Conservation (phyloP, 2,329 filamentous ascomycete species). For the Fusarium sp. region DNA sequence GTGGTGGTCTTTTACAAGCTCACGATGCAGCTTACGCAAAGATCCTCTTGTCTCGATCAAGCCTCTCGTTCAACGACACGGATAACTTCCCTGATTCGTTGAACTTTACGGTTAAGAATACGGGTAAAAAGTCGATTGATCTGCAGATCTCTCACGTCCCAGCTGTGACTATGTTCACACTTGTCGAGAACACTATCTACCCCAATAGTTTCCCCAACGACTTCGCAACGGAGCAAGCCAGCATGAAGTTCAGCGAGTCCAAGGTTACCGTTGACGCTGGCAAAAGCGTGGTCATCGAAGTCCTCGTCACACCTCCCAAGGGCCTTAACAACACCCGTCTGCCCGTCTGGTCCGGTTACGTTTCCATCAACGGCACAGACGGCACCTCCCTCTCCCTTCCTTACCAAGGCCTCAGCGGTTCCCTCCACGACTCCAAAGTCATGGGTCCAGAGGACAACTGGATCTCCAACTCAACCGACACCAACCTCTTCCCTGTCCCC, state of each 20-base stretch:
- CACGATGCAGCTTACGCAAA: constrained; percentile 68
- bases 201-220: constrained; percentile 61
- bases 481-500: constrained; percentile 40
- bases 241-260: constrained; percentile 56
- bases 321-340: constrained; percentile 52
- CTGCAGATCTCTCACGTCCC: constrained; percentile 65
- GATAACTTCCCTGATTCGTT: constrained; percentile 63
- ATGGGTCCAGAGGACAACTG: constrained; percentile 43
- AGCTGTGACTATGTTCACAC: constrained; percentile 66
- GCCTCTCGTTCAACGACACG: constrained; percentile 73
- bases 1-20: constrained; percentile 70
- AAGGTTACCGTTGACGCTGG: constrained; percentile 58
- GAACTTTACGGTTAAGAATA: constrained; percentile 69
- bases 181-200: constrained; percentile 49
- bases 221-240: constrained; percentile 56
- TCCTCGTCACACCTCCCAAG: constrained; percentile 58
- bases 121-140: constrained; percentile 59
- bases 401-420: constrained; percentile 56
- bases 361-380: constrained; percentile 56
- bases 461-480: constrained; percentile 52
- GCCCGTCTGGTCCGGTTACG: constrained; percentile 58
- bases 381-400: constrained; percentile 54
- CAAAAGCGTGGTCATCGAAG: constrained; percentile 59
- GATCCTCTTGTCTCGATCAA: constrained; percentile 65
- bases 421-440: constrained; percentile 48